Evolutionary conservation across 2,329 filamentous ascomycete genomes (phyloP), one percentile per base, ranked within the genome.

Genomic region (Ambrosiella xylebori): DNA sequence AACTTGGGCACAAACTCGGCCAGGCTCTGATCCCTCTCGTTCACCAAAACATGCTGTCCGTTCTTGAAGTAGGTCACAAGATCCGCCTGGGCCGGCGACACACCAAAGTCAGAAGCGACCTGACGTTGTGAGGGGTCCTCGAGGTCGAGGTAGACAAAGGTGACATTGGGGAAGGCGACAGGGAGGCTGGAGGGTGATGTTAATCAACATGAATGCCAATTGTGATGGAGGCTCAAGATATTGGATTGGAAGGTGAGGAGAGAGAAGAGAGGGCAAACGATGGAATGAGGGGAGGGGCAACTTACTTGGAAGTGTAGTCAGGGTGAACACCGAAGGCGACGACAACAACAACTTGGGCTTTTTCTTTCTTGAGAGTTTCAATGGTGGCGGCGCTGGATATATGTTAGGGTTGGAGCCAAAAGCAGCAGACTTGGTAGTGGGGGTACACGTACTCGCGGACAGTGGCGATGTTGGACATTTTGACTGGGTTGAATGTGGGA

Each of bases 81-180:
- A 44, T 39, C 13, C 52, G 52, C 15, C n/a, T n/a, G 52, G n/a
- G 37, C 7, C 15, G 17, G 44, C 17, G 49, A 27, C 17, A 54
- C 41, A 27, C 52, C 52, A 41, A 54, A 36, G 17, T n/a, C 52
- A 13, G 19, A 15, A 17, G 37, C 38, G 12, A 54, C 37, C 4
- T n/a, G 37, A 13, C 52, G 52, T 11, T 54, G 37, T 37, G 52
- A 15, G n/a, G 52, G 3, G 15, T 19, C 7, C 17, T 54, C 52
- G 39, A 19, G 27, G 52, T 54, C 52, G 15, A 54, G 52, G 52
- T 38, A 54, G 52, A 54, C 11, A 36, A 54, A 54, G 38, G 52
- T 54, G 15, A 54, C 52, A 27, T 15, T 6, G 11, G 52, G 52
- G 38, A 54, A 54, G 13, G 15, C 52, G 9, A 11, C 17, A n/a